Evolutionary conservation across 2,329 filamentous ascomycete species (phyloP), one percentile per base, ranked within the genome.

Genomic region (Calonectria multiphialidica): DNA sequence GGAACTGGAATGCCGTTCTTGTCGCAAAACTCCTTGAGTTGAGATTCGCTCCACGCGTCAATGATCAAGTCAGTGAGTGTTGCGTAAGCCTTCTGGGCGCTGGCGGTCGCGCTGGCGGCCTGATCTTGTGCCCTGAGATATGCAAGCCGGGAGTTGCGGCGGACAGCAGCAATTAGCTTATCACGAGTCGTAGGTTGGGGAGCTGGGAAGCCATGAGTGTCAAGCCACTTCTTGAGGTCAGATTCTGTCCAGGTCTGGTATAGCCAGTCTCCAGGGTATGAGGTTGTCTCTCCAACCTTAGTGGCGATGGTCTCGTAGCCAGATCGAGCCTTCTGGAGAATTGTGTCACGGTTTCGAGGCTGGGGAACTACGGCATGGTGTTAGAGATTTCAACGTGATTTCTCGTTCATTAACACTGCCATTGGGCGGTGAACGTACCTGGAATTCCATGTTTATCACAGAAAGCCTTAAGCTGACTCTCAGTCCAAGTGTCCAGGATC

Each of bases 201-300:
- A 67, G 91, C 94, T 15, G 95, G 93, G 84, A 96, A 92, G 64
- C 97, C 97, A 77, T 95, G 92, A 77, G 93, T 93, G 80, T 98
- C 97, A 57, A 98, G 93, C 93, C 94, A 99, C 76, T 94, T 90
- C 88, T 98, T 98, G 74, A 98, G 87, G 62, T 98, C 96, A 76
- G 96, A 98, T 76, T 98, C 94, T 65, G 94, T 93, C 97, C 97
- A 99, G 9, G 93, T 89, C 72, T 92, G 90, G 82, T 98, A 99
- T 50, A 98, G 87, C 97, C 97, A 98, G 86, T 98, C 92, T 45
- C 97, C 97, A 40, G 97, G 97, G 81, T 98, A 98, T n/a, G 91
- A 86, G 65, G 91, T 86, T 16, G 95, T 93, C 85, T 98, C 93
- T 72, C 94, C 94, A 13, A 83, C 82, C 84, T 92, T 92, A 84